Conservation (phyloP, 1,139 yeast genomes). For the Arxiozyma heterogenica region DNA sequence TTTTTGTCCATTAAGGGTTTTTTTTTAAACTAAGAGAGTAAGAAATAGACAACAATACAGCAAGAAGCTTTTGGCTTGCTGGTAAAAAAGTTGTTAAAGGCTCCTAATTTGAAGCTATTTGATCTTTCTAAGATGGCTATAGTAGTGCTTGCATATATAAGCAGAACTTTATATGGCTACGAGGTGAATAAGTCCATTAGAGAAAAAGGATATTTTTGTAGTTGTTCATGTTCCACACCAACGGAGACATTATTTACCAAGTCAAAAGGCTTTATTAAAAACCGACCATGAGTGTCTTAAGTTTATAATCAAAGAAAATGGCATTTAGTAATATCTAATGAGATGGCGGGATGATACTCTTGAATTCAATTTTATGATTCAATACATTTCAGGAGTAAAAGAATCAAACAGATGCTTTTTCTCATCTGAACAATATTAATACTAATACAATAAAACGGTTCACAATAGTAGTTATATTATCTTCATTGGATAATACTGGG, state of each 20-base stretch:
- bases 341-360: slow-evolving; percentile 1
- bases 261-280: background rate
- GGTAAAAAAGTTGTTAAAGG: background rate
- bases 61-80: background rate
- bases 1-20: background rate
- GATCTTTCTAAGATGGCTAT: background rate
- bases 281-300: slow-evolving; percentile 3
- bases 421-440: background rate
- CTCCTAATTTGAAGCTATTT: background rate
- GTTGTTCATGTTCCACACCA: background rate
- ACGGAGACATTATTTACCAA: slow-evolving; percentile 2
- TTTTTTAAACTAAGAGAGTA: background rate
- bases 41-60: background rate
- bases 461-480: too few species aligned
- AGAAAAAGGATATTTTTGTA: slow-evolving; percentile 2
- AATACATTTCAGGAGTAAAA: background rate
- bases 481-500: background rate
- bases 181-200: slow-evolving; percentile 3
- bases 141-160: slow-evolving; percentile 2
- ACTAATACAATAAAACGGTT: too few species aligned
- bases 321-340: background rate
- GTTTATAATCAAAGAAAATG: background rate
- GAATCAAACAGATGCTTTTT: background rate
- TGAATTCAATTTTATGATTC: background rate
- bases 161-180: background rate